A percentile compares a stretch with the other conserved stretches of the same genome.
Conservation (phyloP, 768 basidiomycete genomes). For the Termitomyces sp. region DNA sequence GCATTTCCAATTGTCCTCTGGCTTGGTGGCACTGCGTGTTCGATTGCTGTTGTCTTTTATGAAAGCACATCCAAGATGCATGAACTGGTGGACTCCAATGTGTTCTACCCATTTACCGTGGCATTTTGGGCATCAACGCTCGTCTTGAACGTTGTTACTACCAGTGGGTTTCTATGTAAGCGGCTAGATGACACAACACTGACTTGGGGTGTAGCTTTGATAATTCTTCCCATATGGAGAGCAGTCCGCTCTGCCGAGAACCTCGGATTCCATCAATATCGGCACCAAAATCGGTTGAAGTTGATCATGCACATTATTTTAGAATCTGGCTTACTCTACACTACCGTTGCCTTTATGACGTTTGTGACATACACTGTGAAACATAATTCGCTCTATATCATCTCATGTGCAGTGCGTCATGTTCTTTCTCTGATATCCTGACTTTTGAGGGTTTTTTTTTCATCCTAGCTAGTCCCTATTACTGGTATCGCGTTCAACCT, state of each 20-base stretch:
- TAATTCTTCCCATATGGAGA: background rate
- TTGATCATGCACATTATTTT: background rate
- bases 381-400: constrained; percentile 2
- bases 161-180: background rate
- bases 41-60: background rate
- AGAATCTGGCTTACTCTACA: constrained; percentile 4
- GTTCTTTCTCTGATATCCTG: background rate
- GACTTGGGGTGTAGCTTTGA: background rate
- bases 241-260: background rate
- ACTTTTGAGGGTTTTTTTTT: background rate
- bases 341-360: background rate
- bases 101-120: background rate
- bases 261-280: background rate
- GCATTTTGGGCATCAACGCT: constrained; percentile 1
- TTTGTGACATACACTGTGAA: constrained; percentile 5
- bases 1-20: background rate
- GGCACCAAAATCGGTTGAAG: background rate
- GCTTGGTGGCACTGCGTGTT: background rate
- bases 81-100: background rate
- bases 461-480: background rate
- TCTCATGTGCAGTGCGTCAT: background rate
- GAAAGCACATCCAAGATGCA: background rate
- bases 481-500: constrained; percentile 8
- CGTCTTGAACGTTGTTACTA: background rate
- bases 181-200: background rate